Evolutionary conservation across 164 flowering plant species (phyloP).

Genomic region (Protea cynaroides): DNA sequence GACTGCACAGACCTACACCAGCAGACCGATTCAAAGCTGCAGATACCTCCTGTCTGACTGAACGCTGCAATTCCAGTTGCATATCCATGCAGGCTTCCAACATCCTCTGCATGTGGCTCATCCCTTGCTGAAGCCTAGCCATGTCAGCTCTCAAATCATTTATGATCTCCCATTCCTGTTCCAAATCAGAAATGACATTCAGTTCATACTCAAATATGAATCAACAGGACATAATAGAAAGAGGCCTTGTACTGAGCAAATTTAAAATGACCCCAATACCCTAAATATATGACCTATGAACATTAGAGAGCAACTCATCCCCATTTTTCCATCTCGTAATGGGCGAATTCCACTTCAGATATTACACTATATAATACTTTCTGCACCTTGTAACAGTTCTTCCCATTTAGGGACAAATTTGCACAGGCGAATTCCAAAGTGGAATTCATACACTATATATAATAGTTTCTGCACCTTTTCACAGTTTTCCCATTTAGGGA

Average conservation of each 20-base stretch:
- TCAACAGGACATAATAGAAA: neutral
- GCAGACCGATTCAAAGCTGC: slow-evolving; percentile 68
- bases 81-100: slow-evolving; percentile 87
- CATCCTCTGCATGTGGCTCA: slow-evolving; percentile 89
- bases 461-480: no score
- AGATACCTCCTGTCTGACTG: slow-evolving; percentile 80
- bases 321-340: neutral
- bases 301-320: neutral
- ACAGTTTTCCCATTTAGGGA: no score
- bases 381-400: no score
- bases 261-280: neutral
- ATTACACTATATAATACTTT: no score
- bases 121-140: slow-evolving; percentile 69
- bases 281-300: neutral
- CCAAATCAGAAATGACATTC: slow-evolving; percentile 4
- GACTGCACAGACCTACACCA: slow-evolving; percentile 47
- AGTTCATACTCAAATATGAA: neutral
- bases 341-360: no score
- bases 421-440: no score
- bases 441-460: no score
- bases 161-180: slow-evolving; percentile 76
- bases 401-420: no score
- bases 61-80: slow-evolving; percentile 52
- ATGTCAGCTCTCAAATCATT: slow-evolving; percentile 29
- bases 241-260: neutral